Conservation (phyloP, 257 asterid species). For the Lantana camara region DNA sequence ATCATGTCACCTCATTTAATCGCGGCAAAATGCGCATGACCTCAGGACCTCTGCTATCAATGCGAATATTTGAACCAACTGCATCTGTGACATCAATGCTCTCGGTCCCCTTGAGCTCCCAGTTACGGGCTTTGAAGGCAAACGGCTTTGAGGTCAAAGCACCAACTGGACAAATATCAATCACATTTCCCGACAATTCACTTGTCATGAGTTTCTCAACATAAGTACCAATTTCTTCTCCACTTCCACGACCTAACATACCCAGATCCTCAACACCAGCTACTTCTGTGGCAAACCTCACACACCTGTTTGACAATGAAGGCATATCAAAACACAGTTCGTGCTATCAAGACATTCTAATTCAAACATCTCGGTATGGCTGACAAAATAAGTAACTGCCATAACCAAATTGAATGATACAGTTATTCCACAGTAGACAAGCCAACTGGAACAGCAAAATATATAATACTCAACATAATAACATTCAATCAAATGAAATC, state of each 20-base stretch:
- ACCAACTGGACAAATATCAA: slow-evolving; percentile 99
- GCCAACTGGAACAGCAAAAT: not conserved
- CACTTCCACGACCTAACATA: slow-evolving; percentile 99
- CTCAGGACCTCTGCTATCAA: slow-evolving; percentile 99
- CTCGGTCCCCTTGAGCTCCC: slow-evolving; percentile 99
- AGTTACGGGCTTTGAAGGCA: slow-evolving; percentile 98
- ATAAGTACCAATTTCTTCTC: slow-evolving; percentile 99
- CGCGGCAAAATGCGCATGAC: slow-evolving; percentile 97
- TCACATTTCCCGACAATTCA: slow-evolving; percentile 97
- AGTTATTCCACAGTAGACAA: slow-evolving; percentile 1
- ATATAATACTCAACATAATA: not conserved
- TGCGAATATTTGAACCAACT: slow-evolving; percentile 97
- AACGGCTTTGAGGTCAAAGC: slow-evolving; percentile 98
- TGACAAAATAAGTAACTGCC: slow-evolving; percentile 1
- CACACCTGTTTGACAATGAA: slow-evolving; percentile 69
- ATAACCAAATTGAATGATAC: not conserved
- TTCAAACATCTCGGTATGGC: slow-evolving; percentile 1
- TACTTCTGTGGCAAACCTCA: slow-evolving; percentile 89
- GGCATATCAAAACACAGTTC: slow-evolving; percentile 28
- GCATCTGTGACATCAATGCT: slow-evolving; percentile 98
- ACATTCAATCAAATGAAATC: not conserved
- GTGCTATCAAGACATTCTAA: slow-evolving; percentile 12
- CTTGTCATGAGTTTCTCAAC: slow-evolving; percentile 97
- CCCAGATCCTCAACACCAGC: slow-evolving; percentile 99
- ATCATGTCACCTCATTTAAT: slow-evolving; percentile 70